Base-by-base conservation (phyloP, 768 basidiomycete genomes). In the Russula sp. region DNA sequence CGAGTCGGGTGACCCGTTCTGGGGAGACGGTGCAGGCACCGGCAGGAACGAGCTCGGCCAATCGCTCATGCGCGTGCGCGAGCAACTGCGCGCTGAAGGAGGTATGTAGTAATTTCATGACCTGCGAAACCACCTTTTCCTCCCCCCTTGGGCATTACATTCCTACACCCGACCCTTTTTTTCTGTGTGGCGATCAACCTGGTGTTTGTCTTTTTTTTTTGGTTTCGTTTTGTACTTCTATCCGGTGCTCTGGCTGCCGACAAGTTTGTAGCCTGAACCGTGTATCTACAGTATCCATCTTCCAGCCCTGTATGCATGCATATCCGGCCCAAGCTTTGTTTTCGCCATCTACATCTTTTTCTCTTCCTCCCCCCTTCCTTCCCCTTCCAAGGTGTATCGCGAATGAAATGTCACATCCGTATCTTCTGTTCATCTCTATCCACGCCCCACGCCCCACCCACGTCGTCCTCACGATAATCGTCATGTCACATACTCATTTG, bases 21-120 rank as follows among this genome's bases (percentile, higher is more conserved):
- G 88, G 88, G 88, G 89, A 4, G 79, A 80, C 13, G 87, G 85
- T 1, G 68, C 74, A 5, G 82, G 80, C 1, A 70, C 74, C 11
- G 88, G 86, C 9, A 68, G 71, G 42, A 91, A 91, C 70, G 74
- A 85, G 66, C 81, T 91, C 14, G 89, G 89, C 0, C 79, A 77
- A 57, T 77, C 82, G 3, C 77, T 91, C 66, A 75, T 77, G 68
- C 77, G 76, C 10, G 80, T 90, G 50, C 77, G 88, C 61, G 79
- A 80, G 2, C 75, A 75, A 61, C 64, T 87, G 55, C 70, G 69
- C 45, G 61, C 47, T 27, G 78, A 78, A 48, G 54, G 4, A 11
- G 35, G n/a, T 18, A 57, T 54, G 10, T 54, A 47, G 13, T 20
- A 42, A 42, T 55, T 40, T 40, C 40, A 13, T 40, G 40, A 11